Conservation (phyloP, 495 filamentous ascomycete genomes). For the Polyplosphaeria fusca region DNA sequence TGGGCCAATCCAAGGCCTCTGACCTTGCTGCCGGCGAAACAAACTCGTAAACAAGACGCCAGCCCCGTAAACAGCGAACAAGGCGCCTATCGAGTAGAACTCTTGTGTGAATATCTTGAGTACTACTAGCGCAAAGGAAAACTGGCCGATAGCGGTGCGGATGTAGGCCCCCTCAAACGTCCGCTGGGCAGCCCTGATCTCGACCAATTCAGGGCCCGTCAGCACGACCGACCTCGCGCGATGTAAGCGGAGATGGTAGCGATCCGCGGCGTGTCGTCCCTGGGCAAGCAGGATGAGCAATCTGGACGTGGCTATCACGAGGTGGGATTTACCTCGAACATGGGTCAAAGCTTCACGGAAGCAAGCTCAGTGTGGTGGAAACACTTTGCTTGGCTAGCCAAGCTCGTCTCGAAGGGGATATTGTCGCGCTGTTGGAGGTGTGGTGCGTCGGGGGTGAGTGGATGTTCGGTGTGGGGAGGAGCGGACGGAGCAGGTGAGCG, state of each 20-base stretch:
- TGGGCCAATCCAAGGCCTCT: neutral
- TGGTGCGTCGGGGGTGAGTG: too few species aligned
- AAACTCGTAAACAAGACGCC: constrained; percentile 76
- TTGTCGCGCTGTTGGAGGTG: too few species aligned
- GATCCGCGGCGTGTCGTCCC: constrained; percentile 38
- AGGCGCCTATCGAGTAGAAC: constrained; percentile 88
- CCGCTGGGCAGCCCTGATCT: constrained; percentile 88
- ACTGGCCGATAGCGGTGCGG: constrained; percentile 88
- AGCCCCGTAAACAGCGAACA: constrained; percentile 87
- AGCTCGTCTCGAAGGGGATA: too few species aligned
- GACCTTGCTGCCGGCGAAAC: constrained; percentile 73
- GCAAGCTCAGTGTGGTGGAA: too few species aligned
- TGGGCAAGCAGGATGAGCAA: constrained; percentile 6
- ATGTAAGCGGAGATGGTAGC: constrained; percentile 65
- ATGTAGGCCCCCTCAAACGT: constrained; percentile 98
- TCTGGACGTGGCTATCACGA: too few species aligned
- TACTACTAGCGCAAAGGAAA: constrained; percentile 89
- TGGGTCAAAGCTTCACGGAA: too few species aligned
- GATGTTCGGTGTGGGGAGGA: too few species aligned
- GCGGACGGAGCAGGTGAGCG: too few species aligned
- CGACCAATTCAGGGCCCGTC: constrained; percentile 79
- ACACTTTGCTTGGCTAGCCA: too few species aligned
- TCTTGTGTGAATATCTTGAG: constrained; percentile 94
- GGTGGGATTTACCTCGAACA: constrained; percentile 38
- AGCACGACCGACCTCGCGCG: constrained; percentile 80